A percentile compares a stretch with the other conserved stretches of the same genome.
phyloP scores from a whole-genome alignment of 148 eudicot genomes.

The Talinum fruticosum region DNA sequence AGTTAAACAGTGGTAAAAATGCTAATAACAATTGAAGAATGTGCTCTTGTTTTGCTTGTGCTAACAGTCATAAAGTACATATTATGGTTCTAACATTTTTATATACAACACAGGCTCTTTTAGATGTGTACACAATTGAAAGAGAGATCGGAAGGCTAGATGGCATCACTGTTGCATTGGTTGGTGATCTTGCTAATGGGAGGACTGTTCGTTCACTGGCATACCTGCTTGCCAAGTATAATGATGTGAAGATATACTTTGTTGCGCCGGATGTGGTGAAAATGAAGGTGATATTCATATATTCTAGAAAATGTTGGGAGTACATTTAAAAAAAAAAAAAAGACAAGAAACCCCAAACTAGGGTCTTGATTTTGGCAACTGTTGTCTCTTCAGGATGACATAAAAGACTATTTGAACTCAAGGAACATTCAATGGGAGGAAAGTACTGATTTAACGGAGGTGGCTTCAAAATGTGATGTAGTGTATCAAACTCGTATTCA shows the following conservation, averaged over 20 bases:
- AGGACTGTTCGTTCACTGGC: conserved; percentile 96
- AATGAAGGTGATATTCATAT: conserved; percentile 63
- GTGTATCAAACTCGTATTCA: conserved; percentile 99
- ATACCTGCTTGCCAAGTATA: conserved; percentile 77
- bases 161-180: conserved; percentile 89
- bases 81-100: conserved; percentile 10
- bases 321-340: background rate
- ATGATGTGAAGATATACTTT: conserved; percentile 84
- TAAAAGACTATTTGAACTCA: conserved; percentile 72
- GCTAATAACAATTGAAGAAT: background rate
- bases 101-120: conserved; percentile 57
- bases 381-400: conserved; percentile 64
- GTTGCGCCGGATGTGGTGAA: conserved; percentile 86
- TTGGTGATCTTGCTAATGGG: conserved; percentile 97
- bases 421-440: conserved; percentile 89
- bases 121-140: conserved; percentile 88
- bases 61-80: background rate
- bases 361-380: conserved; percentile 5
- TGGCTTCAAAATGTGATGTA: conserved; percentile 96
- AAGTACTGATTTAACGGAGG: conserved; percentile 81
- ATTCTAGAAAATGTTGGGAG: background rate
- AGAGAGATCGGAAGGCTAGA: conserved; percentile 91
- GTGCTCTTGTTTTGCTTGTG: background rate
- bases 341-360: background rate
- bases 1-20: background rate